Evolutionary conservation across 345 rosid genomes (phyloP), one percentile per base, ranked within the genome.

Genomic region (Noccaea caerulescens): DNA sequence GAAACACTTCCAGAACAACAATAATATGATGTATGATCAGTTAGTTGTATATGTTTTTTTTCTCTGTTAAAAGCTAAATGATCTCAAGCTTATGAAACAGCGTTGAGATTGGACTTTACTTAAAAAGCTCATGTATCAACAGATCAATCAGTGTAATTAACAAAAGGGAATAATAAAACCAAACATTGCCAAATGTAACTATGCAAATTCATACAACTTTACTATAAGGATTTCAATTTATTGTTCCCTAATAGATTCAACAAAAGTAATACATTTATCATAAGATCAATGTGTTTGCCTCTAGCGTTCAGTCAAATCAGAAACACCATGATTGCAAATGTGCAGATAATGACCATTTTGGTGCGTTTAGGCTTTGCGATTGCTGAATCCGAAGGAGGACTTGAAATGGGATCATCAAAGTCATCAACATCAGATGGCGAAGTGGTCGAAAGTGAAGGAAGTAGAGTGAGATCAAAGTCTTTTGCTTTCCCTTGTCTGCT

Each of bases 401-500:
- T 14, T 44, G 6, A 36, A 60, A 3, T 11, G 30, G 57, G 43
- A 16, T 16, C 18, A 51, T 75, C 78, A 60, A 4, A 44, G 30
- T 75, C 69, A 23, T 75, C 58, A 44, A 4, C 60, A 25, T 75
- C 69, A 43, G 69, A 51, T 51, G 68, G 68, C 4, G 73, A 25
- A 0, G 39, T 33, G 3, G 34, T 72, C 1, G 86, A 88, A 82
- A 83, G 66, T 4, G 54, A 57, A 7, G 92, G 90, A 66, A 90
- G 90, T 46, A 68, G 62, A 32, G 81, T 71, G 7, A 82, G 64
- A 32, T 72, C 59, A 18, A 88, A 80, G 4, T 68, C 75, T 41
- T 81, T 34, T 39, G 86, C 79, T 78, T 72, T 72, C 7, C 90
- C 87, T 44, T 77, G 79, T 69, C 43, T 73, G 37, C 59, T 82